Base-by-base conservation (phyloP, 805 yeast species). In the Hemisphaericaspora nanyangensis region DNA sequence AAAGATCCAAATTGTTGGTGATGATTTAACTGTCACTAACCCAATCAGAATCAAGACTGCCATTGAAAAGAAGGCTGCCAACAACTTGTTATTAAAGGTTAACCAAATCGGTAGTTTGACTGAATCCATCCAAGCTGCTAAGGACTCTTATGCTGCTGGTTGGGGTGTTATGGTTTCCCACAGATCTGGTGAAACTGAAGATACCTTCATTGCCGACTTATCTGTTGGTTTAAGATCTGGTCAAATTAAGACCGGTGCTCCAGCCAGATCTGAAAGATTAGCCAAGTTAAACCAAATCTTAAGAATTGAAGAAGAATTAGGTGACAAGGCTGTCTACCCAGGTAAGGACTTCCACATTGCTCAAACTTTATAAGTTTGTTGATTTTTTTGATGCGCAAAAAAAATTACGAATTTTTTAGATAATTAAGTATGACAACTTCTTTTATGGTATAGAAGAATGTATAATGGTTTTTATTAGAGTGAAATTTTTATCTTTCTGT, bases 101-200 rank as follows among this genome's bases (percentile, higher is more conserved):
- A 91, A 91, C 90, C 99, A 91, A 80, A 91, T 91, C 59, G 99
- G 99, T 79, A 76, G 97, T 55, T 76, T 91, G 60, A 69, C 95
- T 58, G 99, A 91, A 80, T 87, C 98, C 51, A 89, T 91, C 74
- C 79, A 88, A 71, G 97, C 98, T 63, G 97, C 98, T 62, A 74
- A 85, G 70, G 93, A 85, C 72, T 86, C 98, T 44, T 90, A 80
- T 76, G 82, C 80, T 52, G 97, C 96, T 51, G 88, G 88, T 65
- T 91, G 99, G 99, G 97, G 97, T 80, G 96, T 90, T 66, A 90
- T 91, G 97, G 98, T 93, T 61, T 90, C 97, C 63, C 99, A 91
- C 88, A 89, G 99, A 83, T 90, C 97, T 59, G 99, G 99, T 77
- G 99, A 91, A 81, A 90, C 97, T 55, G 99, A 93, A 79, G 99